Evolutionary conservation across 208 protist genomes (phyloP).

Genomic region (Acanthamoeba lenticulata): DNA sequence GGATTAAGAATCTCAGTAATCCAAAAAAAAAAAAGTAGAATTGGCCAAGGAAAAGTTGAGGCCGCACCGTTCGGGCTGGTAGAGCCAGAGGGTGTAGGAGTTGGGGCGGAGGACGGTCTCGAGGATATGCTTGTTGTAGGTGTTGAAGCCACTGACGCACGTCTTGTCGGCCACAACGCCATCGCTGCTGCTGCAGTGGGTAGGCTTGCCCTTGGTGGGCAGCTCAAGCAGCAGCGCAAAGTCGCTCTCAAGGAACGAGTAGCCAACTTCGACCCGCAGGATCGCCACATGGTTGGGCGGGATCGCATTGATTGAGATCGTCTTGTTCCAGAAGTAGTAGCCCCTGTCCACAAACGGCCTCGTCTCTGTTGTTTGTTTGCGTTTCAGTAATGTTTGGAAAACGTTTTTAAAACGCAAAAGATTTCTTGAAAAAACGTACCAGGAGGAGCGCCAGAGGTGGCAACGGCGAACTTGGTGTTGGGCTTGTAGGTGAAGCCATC

Average conservation of each 20-base stretch:
- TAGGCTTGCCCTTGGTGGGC: background rate
- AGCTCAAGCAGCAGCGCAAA: conserved; percentile 49
- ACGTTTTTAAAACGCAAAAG: too few relatives aligned
- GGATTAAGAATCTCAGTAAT: background rate
- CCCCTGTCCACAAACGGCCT: conserved; percentile 53
- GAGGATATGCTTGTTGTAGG: conserved; percentile 62
- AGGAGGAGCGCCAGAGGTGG: background rate
- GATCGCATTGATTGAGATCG: background rate
- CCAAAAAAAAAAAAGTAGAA: background rate
- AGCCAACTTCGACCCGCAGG: conserved; percentile 50
- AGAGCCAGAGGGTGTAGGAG: conserved; percentile 65
- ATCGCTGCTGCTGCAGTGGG: background rate
- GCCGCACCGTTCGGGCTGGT: conserved; percentile 45
- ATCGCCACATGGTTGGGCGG: conserved; percentile 50
- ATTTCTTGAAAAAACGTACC: too few relatives aligned
- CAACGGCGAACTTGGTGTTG: background rate
- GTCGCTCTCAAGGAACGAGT: conserved; percentile 64
- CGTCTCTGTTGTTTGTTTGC: too few relatives aligned
- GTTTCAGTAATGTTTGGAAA: too few relatives aligned
- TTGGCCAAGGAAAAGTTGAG: background rate
- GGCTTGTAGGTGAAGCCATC: background rate
- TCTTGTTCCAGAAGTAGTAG: conserved; percentile 65
- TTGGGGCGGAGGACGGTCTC: conserved; percentile 35
- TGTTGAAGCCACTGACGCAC: conserved; percentile 52
- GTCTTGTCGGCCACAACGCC: conserved; percentile 19